phyloP scores from a whole-genome alignment of 208 protist genomes.

The Naegleria lovaniensis region DNA sequence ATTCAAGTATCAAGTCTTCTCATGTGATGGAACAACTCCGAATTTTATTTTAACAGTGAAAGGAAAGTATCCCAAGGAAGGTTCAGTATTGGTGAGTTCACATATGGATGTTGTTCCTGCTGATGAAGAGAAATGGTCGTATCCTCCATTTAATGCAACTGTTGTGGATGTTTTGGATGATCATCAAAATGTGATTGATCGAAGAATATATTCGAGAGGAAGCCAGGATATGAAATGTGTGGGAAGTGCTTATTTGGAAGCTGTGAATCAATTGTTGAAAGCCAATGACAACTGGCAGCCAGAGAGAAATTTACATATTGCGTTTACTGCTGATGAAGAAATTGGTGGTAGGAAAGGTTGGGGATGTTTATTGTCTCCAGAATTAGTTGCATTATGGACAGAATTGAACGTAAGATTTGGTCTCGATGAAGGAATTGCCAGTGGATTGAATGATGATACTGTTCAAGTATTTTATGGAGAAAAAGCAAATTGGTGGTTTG shows the following conservation, averaged over 20 bases:
- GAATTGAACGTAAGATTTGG: slow-evolving; percentile 50
- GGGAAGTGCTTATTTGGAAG: slow-evolving; percentile 56
- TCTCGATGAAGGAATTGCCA: slow-evolving; percentile 58
- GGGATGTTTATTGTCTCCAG: slow-evolving; percentile 43
- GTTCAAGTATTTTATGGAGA: slow-evolving; percentile 61
- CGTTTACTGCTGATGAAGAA: slow-evolving; percentile 56
- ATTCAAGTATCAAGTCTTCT: too few relatives aligned
- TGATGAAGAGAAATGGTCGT: neutral
- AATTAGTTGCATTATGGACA: slow-evolving; percentile 35
- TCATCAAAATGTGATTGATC: slow-evolving; percentile 21
- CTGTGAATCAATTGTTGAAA: slow-evolving; percentile 42
- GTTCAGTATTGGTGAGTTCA: neutral
- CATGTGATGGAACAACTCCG: too few relatives aligned
- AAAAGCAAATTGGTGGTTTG: slow-evolving; percentile 50
- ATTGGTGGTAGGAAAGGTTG: slow-evolving; percentile 54
- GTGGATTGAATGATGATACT: slow-evolving; percentile 22
- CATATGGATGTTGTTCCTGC: slow-evolving; percentile 23
- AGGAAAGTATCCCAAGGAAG: neutral
- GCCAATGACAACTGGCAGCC: slow-evolving; percentile 19
- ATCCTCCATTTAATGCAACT: slow-evolving; percentile 27
- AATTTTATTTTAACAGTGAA: neutral
- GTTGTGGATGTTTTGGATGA: too few relatives aligned
- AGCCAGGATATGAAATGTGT: slow-evolving; percentile 72
- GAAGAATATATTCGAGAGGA: slow-evolving; percentile 57
- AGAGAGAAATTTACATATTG: slow-evolving; percentile 47